Conservation (phyloP, 768 basidiomycete species). For the Naganishia vishniacii region DNA sequence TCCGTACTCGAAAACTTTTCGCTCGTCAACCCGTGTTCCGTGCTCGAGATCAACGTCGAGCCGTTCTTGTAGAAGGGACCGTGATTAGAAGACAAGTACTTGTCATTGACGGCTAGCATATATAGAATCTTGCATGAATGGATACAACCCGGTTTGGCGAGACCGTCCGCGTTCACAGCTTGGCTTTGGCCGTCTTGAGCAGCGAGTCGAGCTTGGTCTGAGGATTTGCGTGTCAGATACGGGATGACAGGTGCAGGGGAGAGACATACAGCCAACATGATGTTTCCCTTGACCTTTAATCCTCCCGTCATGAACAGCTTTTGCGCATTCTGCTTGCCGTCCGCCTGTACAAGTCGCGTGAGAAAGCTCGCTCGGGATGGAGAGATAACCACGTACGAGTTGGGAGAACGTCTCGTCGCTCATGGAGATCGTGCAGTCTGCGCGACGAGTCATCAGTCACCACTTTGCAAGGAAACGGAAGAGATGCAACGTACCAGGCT, state of each 20-base stretch:
- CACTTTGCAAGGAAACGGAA: neutral
- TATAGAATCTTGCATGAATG: neutral
- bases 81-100: too few species aligned
- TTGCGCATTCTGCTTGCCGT: constrained; percentile 70
- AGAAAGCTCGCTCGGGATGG: neutral
- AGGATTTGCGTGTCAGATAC: neutral
- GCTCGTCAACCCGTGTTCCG: constrained; percentile 88
- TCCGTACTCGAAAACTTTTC: constrained; percentile 87
- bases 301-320: constrained; percentile 95
- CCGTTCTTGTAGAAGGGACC: constrained; percentile 73
- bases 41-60: constrained; percentile 87
- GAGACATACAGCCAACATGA: constrained; percentile 25
- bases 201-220: constrained; percentile 19
- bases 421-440: constrained; percentile 75
- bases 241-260: neutral
- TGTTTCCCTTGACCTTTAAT: constrained; percentile 59
- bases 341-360: constrained; percentile 49
- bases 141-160: too few species aligned
- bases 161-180: neutral
- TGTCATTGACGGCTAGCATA: too few species aligned
- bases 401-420: constrained; percentile 47
- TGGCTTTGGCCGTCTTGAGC: constrained; percentile 11
- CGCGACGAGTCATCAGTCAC: constrained; percentile 54
- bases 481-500: constrained; percentile 39
- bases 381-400: constrained; percentile 4